Conservation (phyloP, 352 stramenopile genomes). For the Sclerospora graminicola region DNA sequence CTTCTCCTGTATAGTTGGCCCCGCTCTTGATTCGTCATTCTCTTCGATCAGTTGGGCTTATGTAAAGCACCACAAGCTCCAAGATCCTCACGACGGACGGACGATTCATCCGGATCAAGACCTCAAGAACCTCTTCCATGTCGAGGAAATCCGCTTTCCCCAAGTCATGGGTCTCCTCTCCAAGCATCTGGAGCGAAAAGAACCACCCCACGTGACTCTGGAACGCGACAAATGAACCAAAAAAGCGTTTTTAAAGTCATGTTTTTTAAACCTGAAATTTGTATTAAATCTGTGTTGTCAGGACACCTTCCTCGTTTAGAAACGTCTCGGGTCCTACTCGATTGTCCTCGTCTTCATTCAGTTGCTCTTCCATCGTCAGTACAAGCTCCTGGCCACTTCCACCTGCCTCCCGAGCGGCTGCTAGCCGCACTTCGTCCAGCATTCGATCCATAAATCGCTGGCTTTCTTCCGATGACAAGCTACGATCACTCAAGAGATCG, state of each 20-base stretch:
- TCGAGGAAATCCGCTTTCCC: slow-evolving; percentile 63
- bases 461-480: slow-evolving; percentile 51
- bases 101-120: slow-evolving; percentile 56
- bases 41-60: slow-evolving; percentile 48
- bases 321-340: slow-evolving; percentile 50
- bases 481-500: slow-evolving; percentile 30
- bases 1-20: background rate
- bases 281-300: slow-evolving; percentile 50
- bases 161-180: slow-evolving; percentile 61
- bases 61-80: slow-evolving; percentile 66
- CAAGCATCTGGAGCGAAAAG: slow-evolving; percentile 63
- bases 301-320: slow-evolving; percentile 57
- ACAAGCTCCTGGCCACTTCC: background rate
- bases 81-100: slow-evolving; percentile 59
- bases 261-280: too few relatives aligned
- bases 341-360: slow-evolving; percentile 21
- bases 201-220: slow-evolving; percentile 1
- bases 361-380: slow-evolving; percentile 4
- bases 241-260: too few relatives aligned
- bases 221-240: background rate
- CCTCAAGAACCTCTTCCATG: slow-evolving; percentile 54
- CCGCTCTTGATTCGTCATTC: background rate
- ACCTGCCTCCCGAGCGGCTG: slow-evolving; percentile 32
- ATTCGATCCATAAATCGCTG: slow-evolving; percentile 76
- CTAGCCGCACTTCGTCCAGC: slow-evolving; percentile 55